Evolutionary conservation across 2,329 filamentous ascomycete genomes (phyloP), one percentile per base, ranked within the genome.

Genomic region (Lecanosticta acicola): DNA sequence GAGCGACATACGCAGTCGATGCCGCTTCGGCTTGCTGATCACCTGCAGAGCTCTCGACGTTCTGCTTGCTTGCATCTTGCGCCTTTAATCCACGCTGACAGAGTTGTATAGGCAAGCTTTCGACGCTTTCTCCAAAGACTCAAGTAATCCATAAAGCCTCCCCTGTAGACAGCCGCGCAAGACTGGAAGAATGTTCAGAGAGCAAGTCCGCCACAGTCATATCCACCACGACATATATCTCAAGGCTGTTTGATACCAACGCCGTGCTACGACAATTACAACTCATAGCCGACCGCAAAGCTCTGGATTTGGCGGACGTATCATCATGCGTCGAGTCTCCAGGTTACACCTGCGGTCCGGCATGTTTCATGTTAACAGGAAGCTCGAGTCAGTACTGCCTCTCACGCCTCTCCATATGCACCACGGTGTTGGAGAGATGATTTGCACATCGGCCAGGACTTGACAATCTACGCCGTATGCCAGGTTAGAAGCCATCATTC

Each of bases 11-110:
- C 44, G 68, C 63, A 43, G 69, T 76, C 19, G 74, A 77, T 56
- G 74, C 73, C 4, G 73, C 55, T 3, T 60, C 56, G 59, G 57
- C 52, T 34, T 57, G 54, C 40, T 58, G 43, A 48, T 11, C 24
- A n/a, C n/a, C n/a, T n/a, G n/a, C n/a, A n/a, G n/a, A n/a, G n/a
- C n/a, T n/a, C n/a, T 45, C 59, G 58, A 13, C 57, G 50, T 29
- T 55, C 32, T 17, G 59, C 61, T 39, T 71, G 46, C 46, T 64
- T 61, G 49, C 87, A 85, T 59, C 73, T 78, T 0, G 83, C 85
- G 32, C 81, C 72, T 7, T 69, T 71, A 33, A 82, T 80, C 49
- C 89, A 80, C 73, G 89, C 85, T 68, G 78, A 77, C n/a, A n/a
- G n/a, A n/a, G n/a, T n/a, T n/a, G n/a, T n/a, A n/a, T n/a, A n/a